Evolutionary conservation across 1,284 basidiomycete species (phyloP), one percentile per base, ranked within the genome.

Genomic region (Pseudozyma sp.): DNA sequence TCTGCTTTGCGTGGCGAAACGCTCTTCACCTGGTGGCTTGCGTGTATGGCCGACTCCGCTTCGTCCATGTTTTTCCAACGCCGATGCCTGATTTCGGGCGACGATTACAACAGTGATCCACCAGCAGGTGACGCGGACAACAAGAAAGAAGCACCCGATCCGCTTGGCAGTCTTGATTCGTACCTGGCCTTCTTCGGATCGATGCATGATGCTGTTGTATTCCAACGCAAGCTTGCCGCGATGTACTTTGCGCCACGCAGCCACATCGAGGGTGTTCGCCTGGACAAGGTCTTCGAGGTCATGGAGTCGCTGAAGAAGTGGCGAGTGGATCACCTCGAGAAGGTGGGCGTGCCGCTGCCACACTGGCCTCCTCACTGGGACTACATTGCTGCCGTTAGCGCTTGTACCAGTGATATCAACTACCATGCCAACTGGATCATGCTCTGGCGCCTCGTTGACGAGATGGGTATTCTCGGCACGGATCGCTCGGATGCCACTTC

Each of bases 361-460:
- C 89, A 89, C 59, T 92, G 93, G 85, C 91, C 92, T 54, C 89
- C 90, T 2, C 89, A 91, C 66, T 95, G 94, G 94, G 93, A 94
- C 80, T 97, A 96, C 80, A 90, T 94, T 39, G 91, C 92, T 48
- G 93, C 90, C 1, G 90, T 92, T 34, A 89, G 89, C 39, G 90
- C 90, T 3, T 90, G 92, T 78, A 90, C 92, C 18, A 92, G 91
- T 78, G 94, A 97, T 84, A 91, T 93, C 50, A 92, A 91, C 43
- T 95, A 93, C 83, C 94, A 97, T 86, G 90, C 58, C 76, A 91
- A 95, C 89, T 96, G 94, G 86, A 82, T 88, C 48, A 77, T 86
- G 9, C 77, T 86, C 21, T 81, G 86, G 55, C 79, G 83, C 2
- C 85, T 86, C 0, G 77, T 95, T 64, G 91, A 93, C 74, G 93